A percentile compares a stretch with the other conserved stretches of the same genome.
phyloP scores from a whole-genome alignment of 2,329 filamentous ascomycete genomes.

The Fusarium sp. region DNA sequence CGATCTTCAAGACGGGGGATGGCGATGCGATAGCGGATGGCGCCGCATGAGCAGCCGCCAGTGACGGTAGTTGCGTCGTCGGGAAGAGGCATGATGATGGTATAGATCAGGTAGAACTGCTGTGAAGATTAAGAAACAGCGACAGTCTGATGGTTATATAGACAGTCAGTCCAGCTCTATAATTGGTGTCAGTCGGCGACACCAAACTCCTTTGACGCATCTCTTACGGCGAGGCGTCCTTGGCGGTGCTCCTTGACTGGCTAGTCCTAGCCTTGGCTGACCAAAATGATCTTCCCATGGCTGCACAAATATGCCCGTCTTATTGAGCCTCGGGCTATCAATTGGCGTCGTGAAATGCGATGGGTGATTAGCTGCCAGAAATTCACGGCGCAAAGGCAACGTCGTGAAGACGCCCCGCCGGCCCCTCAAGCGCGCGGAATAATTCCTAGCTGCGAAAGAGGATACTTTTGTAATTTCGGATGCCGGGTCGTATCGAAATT shows the following conservation, averaged over 20 bases:
- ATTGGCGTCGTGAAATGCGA: neutral
- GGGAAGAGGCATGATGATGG: slow-evolving; percentile 36
- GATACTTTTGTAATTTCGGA: neutral
- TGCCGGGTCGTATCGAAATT: neutral
- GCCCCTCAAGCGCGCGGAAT: neutral
- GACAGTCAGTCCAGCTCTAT: neutral
- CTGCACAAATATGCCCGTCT: neutral
- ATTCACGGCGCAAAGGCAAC: neutral
- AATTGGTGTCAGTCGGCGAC: neutral
- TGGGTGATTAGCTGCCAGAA: neutral
- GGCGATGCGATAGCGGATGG: slow-evolving; percentile 41
- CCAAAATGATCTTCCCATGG: neutral
- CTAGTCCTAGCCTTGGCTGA: neutral
- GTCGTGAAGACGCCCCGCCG: neutral
- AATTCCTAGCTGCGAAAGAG: neutral
- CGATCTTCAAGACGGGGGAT: slow-evolving; percentile 30
- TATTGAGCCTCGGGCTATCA: neutral
- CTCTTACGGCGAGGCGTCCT: neutral
- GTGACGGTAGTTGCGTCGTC: slow-evolving; percentile 37
- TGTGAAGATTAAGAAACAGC: neutral
- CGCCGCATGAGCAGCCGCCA: slow-evolving; percentile 44
- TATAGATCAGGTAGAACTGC: neutral
- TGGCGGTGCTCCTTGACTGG: neutral
- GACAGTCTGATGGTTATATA: neutral
- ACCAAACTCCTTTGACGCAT: neutral